Percentiles rank a stretch among this genome's conserved stretches.
Conservation (phyloP, 108 stramenopile genomes). For the Mediolabrus comicus region DNA sequence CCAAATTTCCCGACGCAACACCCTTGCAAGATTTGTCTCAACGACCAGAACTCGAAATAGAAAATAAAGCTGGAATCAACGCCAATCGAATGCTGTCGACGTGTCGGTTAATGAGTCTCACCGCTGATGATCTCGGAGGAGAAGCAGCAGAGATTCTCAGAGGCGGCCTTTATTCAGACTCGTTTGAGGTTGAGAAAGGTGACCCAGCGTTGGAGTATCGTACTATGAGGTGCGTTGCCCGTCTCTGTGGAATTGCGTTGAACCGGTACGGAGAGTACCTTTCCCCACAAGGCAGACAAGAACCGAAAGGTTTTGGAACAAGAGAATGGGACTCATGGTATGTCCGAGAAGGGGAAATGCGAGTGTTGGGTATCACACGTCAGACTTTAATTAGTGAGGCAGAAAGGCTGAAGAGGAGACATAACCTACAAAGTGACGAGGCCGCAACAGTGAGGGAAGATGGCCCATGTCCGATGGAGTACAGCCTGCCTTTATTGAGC, state of each 20-base stretch:
- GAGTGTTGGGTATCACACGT: conserved; percentile 21
- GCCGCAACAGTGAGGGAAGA: conserved; percentile 16
- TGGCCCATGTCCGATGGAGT: conserved; percentile 37
- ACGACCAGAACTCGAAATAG: conserved; percentile 3
- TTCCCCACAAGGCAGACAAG: conserved; percentile 5
- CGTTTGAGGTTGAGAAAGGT: conserved; percentile 47
- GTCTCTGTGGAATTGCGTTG: conserved; percentile 51
- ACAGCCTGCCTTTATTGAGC: conserved; percentile 30
- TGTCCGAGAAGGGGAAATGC: conserved; percentile 39
- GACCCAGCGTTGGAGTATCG: conserved; percentile 62
- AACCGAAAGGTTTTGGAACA: conserved; percentile 19
- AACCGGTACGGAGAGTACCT: conserved; percentile 33
- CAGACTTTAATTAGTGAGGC: conserved; percentile 28
- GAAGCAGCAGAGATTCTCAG: conserved; percentile 50
- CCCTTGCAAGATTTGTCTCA: conserved; percentile 27
- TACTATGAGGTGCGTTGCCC: conserved; percentile 58
- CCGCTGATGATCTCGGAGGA: conserved; percentile 57
- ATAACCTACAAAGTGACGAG: neutral
- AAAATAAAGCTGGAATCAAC: conserved; percentile 48
- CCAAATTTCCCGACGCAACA: conserved; percentile 37
- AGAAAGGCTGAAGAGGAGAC: conserved; percentile 16
- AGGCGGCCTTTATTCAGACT: conserved; percentile 32
- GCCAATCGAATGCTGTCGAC: conserved; percentile 53
- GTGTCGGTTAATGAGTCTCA: conserved; percentile 75
- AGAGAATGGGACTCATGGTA: conserved; percentile 51